A percentile compares a stretch with the other conserved stretches of the same genome.
phyloP scores from a whole-genome alignment of 805 yeast species.

The Naumovozyma castellii region DNA sequence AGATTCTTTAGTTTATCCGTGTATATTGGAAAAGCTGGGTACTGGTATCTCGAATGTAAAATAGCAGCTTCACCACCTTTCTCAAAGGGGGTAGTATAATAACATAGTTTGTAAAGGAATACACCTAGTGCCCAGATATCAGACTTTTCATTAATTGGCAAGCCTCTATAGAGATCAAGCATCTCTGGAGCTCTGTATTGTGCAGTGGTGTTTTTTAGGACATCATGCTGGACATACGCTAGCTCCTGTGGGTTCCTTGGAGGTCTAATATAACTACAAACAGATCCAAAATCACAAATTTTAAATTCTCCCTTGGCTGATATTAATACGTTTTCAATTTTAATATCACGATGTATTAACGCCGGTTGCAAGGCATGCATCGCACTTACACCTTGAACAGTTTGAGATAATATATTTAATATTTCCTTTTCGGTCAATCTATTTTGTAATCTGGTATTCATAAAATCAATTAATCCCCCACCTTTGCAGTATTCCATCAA shows the following conservation, averaged over 20 bases:
- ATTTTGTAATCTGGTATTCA: slow-evolving; percentile 62
- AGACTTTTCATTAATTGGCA: slow-evolving; percentile 70
- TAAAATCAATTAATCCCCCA: slow-evolving; percentile 71
- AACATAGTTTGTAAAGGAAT: slow-evolving; percentile 66
- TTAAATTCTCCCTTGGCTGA: slow-evolving; percentile 51
- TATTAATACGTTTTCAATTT: slow-evolving; percentile 70
- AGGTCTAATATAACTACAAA: slow-evolving; percentile 54
- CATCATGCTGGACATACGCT: slow-evolving; percentile 51
- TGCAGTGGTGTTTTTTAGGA: slow-evolving; percentile 73
- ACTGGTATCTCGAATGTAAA: slow-evolving; percentile 44
- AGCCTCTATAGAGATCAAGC: slow-evolving; percentile 60
- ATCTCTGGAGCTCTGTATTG: slow-evolving; percentile 81
- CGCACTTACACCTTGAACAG: slow-evolving; percentile 64
- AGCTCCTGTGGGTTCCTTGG: slow-evolving; percentile 57
- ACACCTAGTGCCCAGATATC: slow-evolving; percentile 85
- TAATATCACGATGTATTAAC: slow-evolving; percentile 68
- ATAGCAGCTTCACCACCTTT: slow-evolving; percentile 54
- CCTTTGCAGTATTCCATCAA: slow-evolving; percentile 73
- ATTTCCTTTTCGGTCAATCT: slow-evolving; percentile 62
- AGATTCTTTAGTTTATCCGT: slow-evolving; percentile 56
- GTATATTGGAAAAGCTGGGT: slow-evolving; percentile 48
- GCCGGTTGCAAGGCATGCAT: slow-evolving; percentile 70
- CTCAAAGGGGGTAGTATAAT: slow-evolving; percentile 78
- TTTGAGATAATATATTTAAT: slow-evolving; percentile 56
- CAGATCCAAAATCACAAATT: slow-evolving; percentile 77